phyloP scores from a whole-genome alignment of 2,329 filamentous ascomycete genomes.

The Allantophomopsis lycopodina region DNA sequence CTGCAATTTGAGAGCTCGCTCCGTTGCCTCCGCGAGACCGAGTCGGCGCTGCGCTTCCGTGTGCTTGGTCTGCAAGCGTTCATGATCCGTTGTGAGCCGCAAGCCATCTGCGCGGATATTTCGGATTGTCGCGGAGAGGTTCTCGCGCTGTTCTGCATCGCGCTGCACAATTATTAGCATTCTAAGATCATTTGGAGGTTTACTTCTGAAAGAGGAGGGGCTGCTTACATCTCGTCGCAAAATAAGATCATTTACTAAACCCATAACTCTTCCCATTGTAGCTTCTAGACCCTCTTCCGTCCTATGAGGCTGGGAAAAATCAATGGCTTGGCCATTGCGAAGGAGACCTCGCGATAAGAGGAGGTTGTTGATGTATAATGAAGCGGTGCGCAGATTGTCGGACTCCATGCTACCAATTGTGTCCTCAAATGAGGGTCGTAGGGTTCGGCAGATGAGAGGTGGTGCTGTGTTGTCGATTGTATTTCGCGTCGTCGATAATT shows the following conservation, averaged over 20 bases:
- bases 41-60: conserved; percentile 40
- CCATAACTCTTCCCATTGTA: conserved; percentile 78
- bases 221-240: conserved; percentile 69
- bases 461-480: too few relatives aligned
- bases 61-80: conserved; percentile 39
- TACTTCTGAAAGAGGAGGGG: background rate
- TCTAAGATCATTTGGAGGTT: background rate
- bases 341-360: conserved; percentile 51
- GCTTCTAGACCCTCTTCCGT: conserved; percentile 46
- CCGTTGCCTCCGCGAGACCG: conserved; percentile 51
- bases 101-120: conserved; percentile 61
- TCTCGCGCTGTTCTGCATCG: conserved; percentile 80
- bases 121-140: conserved; percentile 65
- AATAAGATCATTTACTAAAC: conserved; percentile 87
- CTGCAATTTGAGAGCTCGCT: conserved; percentile 55
- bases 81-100: conserved; percentile 57
- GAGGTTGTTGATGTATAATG: conserved; percentile 62
- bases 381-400: conserved; percentile 51
- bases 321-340: conserved; percentile 58
- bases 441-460: too few relatives aligned
- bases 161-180: conserved; percentile 36
- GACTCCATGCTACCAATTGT: conserved; percentile 12
- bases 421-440: too few relatives aligned
- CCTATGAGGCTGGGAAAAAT: conserved; percentile 64
- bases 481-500: too few relatives aligned